These are phyloP conservation scores for Suillus placidus DNA, from an alignment of 768 basidiomycete genomes.

Conservation along the genomic window DNA sequence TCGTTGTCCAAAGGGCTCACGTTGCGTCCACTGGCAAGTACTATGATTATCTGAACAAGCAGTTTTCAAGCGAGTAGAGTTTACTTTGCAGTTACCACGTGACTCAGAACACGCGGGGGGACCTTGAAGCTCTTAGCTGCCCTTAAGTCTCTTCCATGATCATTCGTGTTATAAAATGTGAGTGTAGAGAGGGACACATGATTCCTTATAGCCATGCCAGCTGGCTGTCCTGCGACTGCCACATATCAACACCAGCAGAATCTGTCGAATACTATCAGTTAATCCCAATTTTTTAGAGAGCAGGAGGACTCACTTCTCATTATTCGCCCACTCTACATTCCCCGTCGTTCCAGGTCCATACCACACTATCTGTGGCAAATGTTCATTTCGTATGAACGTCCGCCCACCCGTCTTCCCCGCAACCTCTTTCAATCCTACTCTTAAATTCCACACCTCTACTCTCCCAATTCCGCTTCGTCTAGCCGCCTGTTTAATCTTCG, in stretches of 20 bases:
- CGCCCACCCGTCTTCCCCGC: constrained; percentile 36
- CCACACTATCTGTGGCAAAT: constrained; percentile 52
- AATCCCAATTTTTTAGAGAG: neutral
- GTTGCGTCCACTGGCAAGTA: no score
- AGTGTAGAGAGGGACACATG: no score
- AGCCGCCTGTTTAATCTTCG: constrained; percentile 39
- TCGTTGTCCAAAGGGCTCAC: no score
- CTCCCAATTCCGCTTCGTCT: constrained; percentile 35
- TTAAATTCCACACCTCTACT: constrained; percentile 54
- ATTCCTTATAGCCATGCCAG: neutral
- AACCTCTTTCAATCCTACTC: constrained; percentile 32
- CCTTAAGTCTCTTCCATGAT: no score
- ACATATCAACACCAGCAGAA: constrained; percentile 4
- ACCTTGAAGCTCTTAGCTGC: no score
- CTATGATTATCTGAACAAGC: no score
- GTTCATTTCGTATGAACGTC: constrained; percentile 38
- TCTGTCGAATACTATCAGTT: neutral
- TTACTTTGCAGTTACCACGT: no score
- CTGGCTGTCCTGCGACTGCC: neutral
- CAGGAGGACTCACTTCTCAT: constrained; percentile 45
- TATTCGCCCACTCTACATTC: constrained; percentile 47
- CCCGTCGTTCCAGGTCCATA: constrained; percentile 43
- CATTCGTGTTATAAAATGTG: no score
- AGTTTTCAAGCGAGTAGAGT: no score
- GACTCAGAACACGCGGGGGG: no score